Percentiles rank a stretch among this genome's conserved stretches.
Evolutionary conservation across 2,329 filamentous ascomycete genomes (phyloP).

Genomic region (Sporothrix mexicana): DNA sequence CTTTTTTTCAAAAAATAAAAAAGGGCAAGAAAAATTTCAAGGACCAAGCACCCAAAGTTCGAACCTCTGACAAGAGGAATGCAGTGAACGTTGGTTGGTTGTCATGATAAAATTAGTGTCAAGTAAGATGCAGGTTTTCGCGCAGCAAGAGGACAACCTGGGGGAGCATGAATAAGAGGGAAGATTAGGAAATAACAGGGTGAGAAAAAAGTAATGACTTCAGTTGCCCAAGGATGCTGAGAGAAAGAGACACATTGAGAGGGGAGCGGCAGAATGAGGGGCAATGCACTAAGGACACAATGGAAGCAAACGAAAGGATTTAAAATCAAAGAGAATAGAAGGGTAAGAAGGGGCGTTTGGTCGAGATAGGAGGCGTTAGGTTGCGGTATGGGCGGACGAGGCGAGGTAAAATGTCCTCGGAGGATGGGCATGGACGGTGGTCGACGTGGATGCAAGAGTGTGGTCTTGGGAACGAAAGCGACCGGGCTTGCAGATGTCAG

Average conservation of each 20-base stretch:
- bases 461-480: neutral
- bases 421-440: conserved; percentile 18
- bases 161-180: conserved; percentile 23
- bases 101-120: conserved; percentile 53
- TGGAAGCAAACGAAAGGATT: conserved; percentile 22
- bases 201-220: neutral
- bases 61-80: conserved; percentile 54
- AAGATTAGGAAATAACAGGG: conserved; percentile 24
- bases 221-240: neutral
- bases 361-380: conserved; percentile 9
- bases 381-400: conserved; percentile 32
- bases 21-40: conserved; percentile 42
- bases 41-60: conserved; percentile 52
- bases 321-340: conserved; percentile 25
- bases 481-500: conserved; percentile 34
- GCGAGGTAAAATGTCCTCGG: conserved; percentile 18
- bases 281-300: conserved; percentile 30
- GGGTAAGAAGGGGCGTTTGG: neutral
- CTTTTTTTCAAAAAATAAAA: neutral
- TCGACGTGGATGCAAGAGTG: conserved; percentile 28
- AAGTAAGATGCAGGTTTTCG: conserved; percentile 40
- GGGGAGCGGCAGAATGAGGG: conserved; percentile 30
- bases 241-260: conserved; percentile 1
- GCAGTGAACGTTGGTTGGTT: conserved; percentile 50
- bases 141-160: conserved; percentile 34